These are phyloP conservation scores for Noccaea caerulescens DNA, from an alignment of 345 rosid genomes.

Conservation along the genomic window DNA sequence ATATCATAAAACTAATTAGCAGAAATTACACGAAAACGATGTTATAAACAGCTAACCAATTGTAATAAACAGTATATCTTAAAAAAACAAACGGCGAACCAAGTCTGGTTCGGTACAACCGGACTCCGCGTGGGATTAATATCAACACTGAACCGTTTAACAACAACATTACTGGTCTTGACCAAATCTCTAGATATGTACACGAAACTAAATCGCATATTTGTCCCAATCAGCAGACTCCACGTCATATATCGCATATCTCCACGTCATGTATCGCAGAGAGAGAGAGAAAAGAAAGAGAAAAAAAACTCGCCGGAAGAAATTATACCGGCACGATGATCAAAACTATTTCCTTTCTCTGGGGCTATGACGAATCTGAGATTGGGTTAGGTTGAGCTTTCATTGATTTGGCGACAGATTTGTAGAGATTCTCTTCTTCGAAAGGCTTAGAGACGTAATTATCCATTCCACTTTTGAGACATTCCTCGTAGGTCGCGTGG, in stretches of 20 bases:
- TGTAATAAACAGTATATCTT: too few species aligned
- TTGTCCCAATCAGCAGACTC: neutral
- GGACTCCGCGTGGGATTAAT: neutral
- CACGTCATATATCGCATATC: neutral
- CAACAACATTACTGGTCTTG: constrained; percentile 9
- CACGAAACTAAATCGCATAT: neutral
- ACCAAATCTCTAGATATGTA: neutral
- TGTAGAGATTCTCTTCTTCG: constrained; percentile 90
- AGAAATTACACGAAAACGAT: too few species aligned
- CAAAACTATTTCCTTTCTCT: neutral
- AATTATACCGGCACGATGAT: neutral
- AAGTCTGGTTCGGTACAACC: neutral
- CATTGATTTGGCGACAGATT: constrained; percentile 86
- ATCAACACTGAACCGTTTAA: constrained; percentile 9
- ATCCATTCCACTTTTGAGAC: constrained; percentile 93
- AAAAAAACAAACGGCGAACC: too few species aligned
- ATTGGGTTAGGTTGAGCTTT: constrained; percentile 47
- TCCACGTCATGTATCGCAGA: neutral
- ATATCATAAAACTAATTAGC: too few species aligned
- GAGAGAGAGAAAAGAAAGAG: too few species aligned
- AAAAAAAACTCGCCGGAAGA: neutral
- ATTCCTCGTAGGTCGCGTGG: constrained; percentile 83
- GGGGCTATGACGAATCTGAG: constrained; percentile 35
- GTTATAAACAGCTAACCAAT: too few species aligned
- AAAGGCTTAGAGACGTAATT: constrained; percentile 96